Evolutionary conservation across 2,329 filamentous ascomycete species (phyloP), one percentile per base, ranked within the genome.

Genomic region (Colletotrichum sp.): DNA sequence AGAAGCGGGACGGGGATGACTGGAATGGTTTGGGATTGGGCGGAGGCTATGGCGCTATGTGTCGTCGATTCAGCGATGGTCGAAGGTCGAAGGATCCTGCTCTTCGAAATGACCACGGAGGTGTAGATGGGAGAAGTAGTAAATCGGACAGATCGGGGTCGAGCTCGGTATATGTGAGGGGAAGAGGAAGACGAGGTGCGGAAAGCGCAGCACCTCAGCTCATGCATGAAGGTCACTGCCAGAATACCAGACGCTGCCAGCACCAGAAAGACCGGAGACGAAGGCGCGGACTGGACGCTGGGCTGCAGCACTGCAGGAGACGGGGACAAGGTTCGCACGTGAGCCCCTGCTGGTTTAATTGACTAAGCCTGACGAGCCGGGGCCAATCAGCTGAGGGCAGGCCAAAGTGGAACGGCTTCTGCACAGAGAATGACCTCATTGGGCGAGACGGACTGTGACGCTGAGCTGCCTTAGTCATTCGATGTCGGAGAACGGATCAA

Each of bases 271-370:
- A 59, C 44, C 24, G 26, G 55, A 59, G 55, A 59, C 55, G 62
- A 39, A 64, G 62, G 7, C 44, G 21, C 28, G 28, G 44, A 18
- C 15, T 57, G 44, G n/a, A 52, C 0, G 44, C 44, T 52, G 44
- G 44, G 44, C 44, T 52, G 39, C 39, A 49, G 39, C 39, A 18
- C 39, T n/a, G 44, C 44, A 49, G 30, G 44, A 28, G 21, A 39
- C 26, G 62, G 57, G 59, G 67, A 66, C 59, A 77, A 77, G 74
- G 71, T 71, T 74, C 63, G 75, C 77, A 78, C 77, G 75, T 78
- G 77, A 78, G 71, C 64, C 59, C 18, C 34, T 60, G 49, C 64
- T 26, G 21, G 21, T 18, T 39, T 28, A 36, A 34, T 39, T 60
- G 34, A 69, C 57, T 69, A 69, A 76, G 59, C 64, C 34, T 15